phyloP scores from a whole-genome alignment of 2,329 filamentous ascomycete species.

The Parafenestella ontariensis region DNA sequence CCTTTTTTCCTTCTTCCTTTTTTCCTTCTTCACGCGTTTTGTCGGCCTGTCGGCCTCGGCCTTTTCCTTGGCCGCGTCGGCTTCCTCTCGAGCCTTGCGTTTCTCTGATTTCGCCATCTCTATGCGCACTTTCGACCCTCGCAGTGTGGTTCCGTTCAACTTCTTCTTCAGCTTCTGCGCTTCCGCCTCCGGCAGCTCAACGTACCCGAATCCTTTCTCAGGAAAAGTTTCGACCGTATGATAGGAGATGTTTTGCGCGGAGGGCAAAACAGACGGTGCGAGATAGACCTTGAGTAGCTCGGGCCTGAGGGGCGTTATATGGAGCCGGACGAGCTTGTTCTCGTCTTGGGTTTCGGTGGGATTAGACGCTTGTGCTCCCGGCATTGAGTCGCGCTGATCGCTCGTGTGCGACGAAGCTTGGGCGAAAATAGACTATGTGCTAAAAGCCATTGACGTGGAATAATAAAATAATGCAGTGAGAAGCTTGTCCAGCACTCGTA shows the following conservation, averaged over 20 bases:
- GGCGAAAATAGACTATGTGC: background rate
- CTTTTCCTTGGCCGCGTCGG: constrained; percentile 44
- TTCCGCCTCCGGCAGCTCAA: constrained; percentile 80
- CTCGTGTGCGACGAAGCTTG: constrained; percentile 22
- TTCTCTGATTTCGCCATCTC: constrained; percentile 78
- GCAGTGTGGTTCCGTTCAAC: constrained; percentile 84
- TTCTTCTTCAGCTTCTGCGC: constrained; percentile 93
- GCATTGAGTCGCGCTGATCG: constrained; percentile 39
- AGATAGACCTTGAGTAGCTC: constrained; percentile 76
- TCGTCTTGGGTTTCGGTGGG: constrained; percentile 24
- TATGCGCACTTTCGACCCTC: constrained; percentile 82
- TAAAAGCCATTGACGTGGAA: constrained; percentile 3
- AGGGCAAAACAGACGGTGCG: constrained; percentile 68
- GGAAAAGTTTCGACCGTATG: constrained; percentile 87
- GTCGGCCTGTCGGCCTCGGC: constrained; percentile 58
- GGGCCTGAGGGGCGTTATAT: constrained; percentile 85
- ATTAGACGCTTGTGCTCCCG: constrained; percentile 37
- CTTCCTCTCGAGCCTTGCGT: constrained; percentile 51
- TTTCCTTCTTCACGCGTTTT: constrained; percentile 54
- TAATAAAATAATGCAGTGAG: constrained; percentile 3
- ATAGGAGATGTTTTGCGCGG: constrained; percentile 84
- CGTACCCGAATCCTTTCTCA: constrained; percentile 87
- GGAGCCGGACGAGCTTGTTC: constrained; percentile 64
- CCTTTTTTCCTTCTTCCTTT: constrained; percentile 57
- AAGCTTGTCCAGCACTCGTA: constrained; percentile 16